Percentiles rank a stretch among this genome's conserved stretches.
phyloP scores from a whole-genome alignment of 192 early-diverging fungal genomes.

The Coemansia sp. region DNA sequence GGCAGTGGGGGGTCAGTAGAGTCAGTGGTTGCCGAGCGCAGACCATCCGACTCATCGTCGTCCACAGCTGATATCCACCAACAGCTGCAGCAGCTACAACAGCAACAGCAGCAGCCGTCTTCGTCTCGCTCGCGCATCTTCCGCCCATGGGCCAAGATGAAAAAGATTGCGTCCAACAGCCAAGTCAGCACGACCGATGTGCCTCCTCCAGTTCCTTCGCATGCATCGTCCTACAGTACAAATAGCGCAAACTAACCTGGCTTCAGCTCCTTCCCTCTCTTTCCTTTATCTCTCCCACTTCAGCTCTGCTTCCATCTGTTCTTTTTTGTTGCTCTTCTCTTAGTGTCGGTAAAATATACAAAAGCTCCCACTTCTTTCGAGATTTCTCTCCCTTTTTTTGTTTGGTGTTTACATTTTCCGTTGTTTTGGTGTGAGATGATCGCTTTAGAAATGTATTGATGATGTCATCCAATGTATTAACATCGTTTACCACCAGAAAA shows the following conservation, averaged over 20 bases:
- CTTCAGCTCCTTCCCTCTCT: background rate
- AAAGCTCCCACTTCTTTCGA: too few species aligned
- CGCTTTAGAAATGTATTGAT: too few species aligned
- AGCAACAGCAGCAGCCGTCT: slow-evolving; percentile 18
- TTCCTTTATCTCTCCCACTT: background rate
- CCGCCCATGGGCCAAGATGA: slow-evolving; percentile 53
- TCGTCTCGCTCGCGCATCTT: slow-evolving; percentile 46
- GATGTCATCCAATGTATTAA: too few species aligned
- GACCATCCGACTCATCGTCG: slow-evolving; percentile 39
- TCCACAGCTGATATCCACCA: slow-evolving; percentile 6
- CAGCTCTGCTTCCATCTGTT: background rate
- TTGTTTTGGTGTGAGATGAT: too few species aligned
- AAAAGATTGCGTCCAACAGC: slow-evolving; percentile 46
- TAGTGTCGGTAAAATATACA: too few species aligned
- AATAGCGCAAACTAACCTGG: slow-evolving; percentile 16
- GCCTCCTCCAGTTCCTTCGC: slow-evolving; percentile 37
- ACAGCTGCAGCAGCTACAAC: slow-evolving; percentile 21
- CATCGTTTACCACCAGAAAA: too few species aligned
- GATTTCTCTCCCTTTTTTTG: too few species aligned
- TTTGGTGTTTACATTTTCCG: too few species aligned
- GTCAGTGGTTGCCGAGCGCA: slow-evolving; percentile 22
- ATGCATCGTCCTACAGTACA: slow-evolving; percentile 35
- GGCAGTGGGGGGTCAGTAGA: slow-evolving; percentile 18
- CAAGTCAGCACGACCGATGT: slow-evolving; percentile 33
- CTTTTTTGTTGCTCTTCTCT: background rate